Percentiles rank a stretch among this genome's conserved stretches.
Conservation (phyloP, 2,329 filamentous ascomycete species). For the Scleromitrula shiraiana region DNA sequence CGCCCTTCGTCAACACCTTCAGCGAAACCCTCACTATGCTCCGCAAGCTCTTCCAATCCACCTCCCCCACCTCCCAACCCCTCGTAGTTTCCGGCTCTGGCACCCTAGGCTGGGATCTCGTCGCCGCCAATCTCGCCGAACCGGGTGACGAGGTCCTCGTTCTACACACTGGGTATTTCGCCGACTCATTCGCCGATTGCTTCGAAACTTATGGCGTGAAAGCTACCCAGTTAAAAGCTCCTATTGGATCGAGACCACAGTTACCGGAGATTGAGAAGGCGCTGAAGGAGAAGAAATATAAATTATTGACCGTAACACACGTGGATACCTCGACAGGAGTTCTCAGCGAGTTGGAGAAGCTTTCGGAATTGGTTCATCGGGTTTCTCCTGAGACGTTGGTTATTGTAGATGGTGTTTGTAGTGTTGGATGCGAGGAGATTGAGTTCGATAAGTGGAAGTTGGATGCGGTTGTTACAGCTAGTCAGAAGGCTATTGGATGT, state of each 20-base stretch:
- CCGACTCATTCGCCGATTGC: slow-evolving; percentile 88
- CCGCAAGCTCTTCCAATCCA: slow-evolving; percentile 90
- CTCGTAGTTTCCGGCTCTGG: slow-evolving; percentile 92
- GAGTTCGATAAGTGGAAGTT: slow-evolving; percentile 92
- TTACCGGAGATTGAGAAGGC: slow-evolving; percentile 83
- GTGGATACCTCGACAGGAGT: slow-evolving; percentile 97
- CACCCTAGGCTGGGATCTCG: slow-evolving; percentile 93
- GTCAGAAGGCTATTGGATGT: slow-evolving; percentile 94
- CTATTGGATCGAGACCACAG: slow-evolving; percentile 81
- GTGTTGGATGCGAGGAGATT: slow-evolving; percentile 92
- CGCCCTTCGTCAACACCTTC: slow-evolving; percentile 82
- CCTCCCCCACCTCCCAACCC: slow-evolving; percentile 72
- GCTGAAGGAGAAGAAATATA: slow-evolving; percentile 85
- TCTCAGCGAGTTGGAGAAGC: slow-evolving; percentile 76
- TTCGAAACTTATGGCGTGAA: slow-evolving; percentile 85
- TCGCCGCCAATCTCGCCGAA: slow-evolving; percentile 88
- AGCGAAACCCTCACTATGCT: slow-evolving; percentile 82
- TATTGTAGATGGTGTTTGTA: slow-evolving; percentile 94
- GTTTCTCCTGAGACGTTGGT: slow-evolving; percentile 88
- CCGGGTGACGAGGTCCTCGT: slow-evolving; percentile 85
- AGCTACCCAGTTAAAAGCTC: slow-evolving; percentile 80
- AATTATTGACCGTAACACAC: slow-evolving; percentile 89
- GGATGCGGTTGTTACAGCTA: slow-evolving; percentile 87
- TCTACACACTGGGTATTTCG: slow-evolving; percentile 94
- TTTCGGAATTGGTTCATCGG: slow-evolving; percentile 73